Percentiles rank a stretch among this genome's conserved stretches.
phyloP scores from a whole-genome alignment of 1,139 yeast species.

The Wickerhamomyces sp. region DNA sequence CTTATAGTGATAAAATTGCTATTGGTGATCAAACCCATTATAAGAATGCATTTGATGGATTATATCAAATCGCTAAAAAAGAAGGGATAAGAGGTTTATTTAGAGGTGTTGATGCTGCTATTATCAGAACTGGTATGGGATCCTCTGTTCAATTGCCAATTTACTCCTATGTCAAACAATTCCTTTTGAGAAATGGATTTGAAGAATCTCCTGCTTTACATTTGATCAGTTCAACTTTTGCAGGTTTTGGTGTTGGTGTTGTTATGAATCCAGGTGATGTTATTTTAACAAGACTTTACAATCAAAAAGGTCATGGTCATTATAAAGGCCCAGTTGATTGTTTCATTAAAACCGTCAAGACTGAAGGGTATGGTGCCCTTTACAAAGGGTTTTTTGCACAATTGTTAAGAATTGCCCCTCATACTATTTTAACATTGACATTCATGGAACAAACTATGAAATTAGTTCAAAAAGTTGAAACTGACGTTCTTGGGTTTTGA shows the following conservation, averaged over 20 bases:
- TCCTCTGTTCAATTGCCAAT: constrained; percentile 95
- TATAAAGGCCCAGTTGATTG: constrained; percentile 90
- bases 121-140: constrained; percentile 91
- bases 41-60: constrained; percentile 62
- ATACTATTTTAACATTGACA: constrained; percentile 82
- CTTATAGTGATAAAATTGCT: constrained; percentile 41
- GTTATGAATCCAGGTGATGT: constrained; percentile 99
- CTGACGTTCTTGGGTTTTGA: constrained; percentile 24
- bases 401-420: constrained; percentile 88
- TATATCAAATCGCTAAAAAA: constrained; percentile 49
- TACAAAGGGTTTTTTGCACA: constrained; percentile 97
- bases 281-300: constrained; percentile 86
- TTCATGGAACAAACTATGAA: constrained; percentile 95
- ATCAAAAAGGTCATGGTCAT: constrained; percentile 82
- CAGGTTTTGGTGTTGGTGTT: constrained; percentile 90
- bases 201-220: constrained; percentile 69
- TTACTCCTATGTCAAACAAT: constrained; percentile 70
- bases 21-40: constrained; percentile 94
- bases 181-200: constrained; percentile 42
- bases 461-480: constrained; percentile 41
- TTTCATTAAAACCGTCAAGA: constrained; percentile 67
- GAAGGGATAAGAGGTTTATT: constrained; percentile 81
- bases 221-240: constrained; percentile 66
- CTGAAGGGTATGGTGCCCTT: constrained; percentile 84
- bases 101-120: constrained; percentile 93